Evolutionary conservation across 306 rosid species (phyloP).

Genomic region (Bauhinia variegata): DNA sequence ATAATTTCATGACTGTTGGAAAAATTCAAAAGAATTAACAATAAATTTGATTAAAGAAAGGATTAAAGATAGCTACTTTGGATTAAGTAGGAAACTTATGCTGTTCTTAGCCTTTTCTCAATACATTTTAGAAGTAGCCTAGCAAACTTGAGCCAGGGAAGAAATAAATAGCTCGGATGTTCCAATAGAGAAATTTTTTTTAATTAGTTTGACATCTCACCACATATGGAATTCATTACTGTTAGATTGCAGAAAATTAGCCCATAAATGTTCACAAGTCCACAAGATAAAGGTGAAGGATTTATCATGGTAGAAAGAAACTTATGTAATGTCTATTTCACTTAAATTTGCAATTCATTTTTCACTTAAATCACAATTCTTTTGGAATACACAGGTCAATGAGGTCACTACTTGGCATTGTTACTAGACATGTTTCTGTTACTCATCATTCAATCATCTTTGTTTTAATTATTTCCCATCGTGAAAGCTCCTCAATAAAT

Average conservation of each 20-base stretch:
- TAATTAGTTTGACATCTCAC: conserved; percentile 18
- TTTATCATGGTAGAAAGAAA: conserved; percentile 6
- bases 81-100: too few species aligned
- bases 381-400: conserved; percentile 5
- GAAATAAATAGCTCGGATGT: conserved; percentile 4
- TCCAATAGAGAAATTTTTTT: not conserved
- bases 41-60: not conserved
- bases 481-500: not conserved
- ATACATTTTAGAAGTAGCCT: not conserved
- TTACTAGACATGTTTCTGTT: not conserved
- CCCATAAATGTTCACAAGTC: not conserved
- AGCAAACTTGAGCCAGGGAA: not conserved
- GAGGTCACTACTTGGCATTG: not conserved
- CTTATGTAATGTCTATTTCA: not conserved
- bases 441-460: conserved; percentile 11
- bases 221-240: not conserved
- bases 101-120: not conserved
- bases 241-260: too few species aligned
- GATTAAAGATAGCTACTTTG: not conserved
- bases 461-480: conserved; percentile 6
- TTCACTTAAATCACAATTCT: not conserved
- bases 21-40: not conserved
- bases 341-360: not conserved
- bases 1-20: not conserved
- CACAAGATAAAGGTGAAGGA: too few species aligned